Base-by-base conservation (phyloP, 2,329 filamentous ascomycete genomes). In the Xylaria sp. region DNA sequence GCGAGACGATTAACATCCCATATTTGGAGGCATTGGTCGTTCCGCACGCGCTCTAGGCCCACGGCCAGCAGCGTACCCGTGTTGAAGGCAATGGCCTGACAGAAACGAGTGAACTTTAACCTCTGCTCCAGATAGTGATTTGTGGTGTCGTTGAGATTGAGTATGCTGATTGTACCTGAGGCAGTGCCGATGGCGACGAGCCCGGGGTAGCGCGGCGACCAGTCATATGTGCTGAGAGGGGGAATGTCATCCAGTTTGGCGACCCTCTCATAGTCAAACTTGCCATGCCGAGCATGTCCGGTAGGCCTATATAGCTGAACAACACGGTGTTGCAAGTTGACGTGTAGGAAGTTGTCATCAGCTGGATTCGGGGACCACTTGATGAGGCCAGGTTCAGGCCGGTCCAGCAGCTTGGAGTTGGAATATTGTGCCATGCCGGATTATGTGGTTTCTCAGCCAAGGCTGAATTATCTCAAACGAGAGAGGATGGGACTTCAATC, bases 1-100 rank as follows among this genome's bases (percentile, higher is more conserved):
- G 81, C 83, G 50, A 87, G 80, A 40, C 86, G 85, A 69, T 86
- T 89, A 57, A 93, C 83, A 74, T 96, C 91, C 85, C 91, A 95
- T 31, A 95, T 89, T 70, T 94, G 92, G 51, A 96, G 82, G 70
- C 90, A 93, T 66, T 90, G 87, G 72, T 95, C 92, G 76, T 92
- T 93, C 33, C 92, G 86, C 23, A 94, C 91, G 69, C 91, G 85
- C 71, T 95, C 92, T 54, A 95, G 80, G 1, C 91, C 92, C 28
- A 93, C 91, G 9, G 92, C 92, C 54, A 96, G 79, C 59, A 91
- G 82, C 17, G 90, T 89, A 4, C 82, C 83, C 3, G 86, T 87
- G 72, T 88, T 94, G 78, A 95, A 93, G 3, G 91, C 89, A 42
- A 95, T 90, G 0, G 91, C 90, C 71, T 94, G 92, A 70, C 91